A percentile compares a stretch with the other conserved stretches of the same genome.
These are phyloP conservation scores for Cladosporium sp. DNA, from an alignment of 2,329 filamentous ascomycete species.

Conservation along the genomic window DNA sequence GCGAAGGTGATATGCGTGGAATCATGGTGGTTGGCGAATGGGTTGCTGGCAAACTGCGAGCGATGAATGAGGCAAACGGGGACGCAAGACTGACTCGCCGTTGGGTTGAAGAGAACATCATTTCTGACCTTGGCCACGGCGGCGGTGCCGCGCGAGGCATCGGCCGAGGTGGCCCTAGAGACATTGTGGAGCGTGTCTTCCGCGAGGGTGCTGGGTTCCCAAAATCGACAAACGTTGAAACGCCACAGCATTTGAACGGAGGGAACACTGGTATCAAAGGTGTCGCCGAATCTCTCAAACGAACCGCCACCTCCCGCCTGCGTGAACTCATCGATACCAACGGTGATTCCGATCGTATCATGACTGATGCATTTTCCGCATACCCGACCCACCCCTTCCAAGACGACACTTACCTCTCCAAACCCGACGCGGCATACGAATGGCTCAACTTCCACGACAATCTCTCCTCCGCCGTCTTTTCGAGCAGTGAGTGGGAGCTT, in stretches of 20 bases:
- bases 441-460: constrained; percentile 93
- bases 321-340: constrained; percentile 73
- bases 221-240: constrained; percentile 40
- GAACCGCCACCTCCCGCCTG: constrained; percentile 65
- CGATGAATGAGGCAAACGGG: constrained; percentile 34
- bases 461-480: constrained; percentile 71
- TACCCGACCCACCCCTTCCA: constrained; percentile 88
- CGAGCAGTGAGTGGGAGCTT: constrained; percentile 90
- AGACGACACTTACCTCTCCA: constrained; percentile 85
- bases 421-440: constrained; percentile 81
- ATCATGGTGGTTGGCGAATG: constrained; percentile 85
- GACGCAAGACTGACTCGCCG: constrained; percentile 58
- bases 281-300: constrained; percentile 68
- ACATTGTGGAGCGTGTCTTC: constrained; percentile 74
- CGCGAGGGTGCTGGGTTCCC: constrained; percentile 74
- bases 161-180: constrained; percentile 66
- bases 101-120: constrained; percentile 71
- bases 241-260: constrained; percentile 16
- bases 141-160: constrained; percentile 67
- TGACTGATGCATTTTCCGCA: constrained; percentile 77
- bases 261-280: constrained; percentile 44
- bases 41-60: constrained; percentile 67
- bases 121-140: constrained; percentile 63
- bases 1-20: constrained; percentile 71
- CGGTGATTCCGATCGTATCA: constrained; percentile 72